A percentile compares a stretch with the other conserved stretches of the same genome.
Conservation (phyloP, 768 basidiomycete genomes). For the Kwoniella dejecticola region DNA sequence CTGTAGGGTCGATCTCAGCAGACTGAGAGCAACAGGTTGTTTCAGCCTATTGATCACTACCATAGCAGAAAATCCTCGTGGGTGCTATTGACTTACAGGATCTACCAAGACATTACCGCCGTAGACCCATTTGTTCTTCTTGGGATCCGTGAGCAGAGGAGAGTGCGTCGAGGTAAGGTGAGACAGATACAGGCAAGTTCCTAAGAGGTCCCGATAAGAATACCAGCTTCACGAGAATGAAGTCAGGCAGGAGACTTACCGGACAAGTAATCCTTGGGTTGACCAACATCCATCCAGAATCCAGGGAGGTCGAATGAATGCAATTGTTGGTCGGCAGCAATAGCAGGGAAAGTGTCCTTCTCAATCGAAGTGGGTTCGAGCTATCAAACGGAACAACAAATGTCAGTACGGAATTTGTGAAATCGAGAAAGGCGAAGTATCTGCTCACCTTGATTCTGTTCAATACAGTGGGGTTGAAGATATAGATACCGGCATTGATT, state of each 20-base stretch:
- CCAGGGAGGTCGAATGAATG: slow-evolving; percentile 60
- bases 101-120: slow-evolving; percentile 60
- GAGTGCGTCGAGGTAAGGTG: slow-evolving; percentile 57
- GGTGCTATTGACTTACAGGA: slow-evolving; percentile 56
- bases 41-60: too few species aligned
- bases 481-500: slow-evolving; percentile 62
- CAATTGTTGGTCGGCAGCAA: slow-evolving; percentile 58
- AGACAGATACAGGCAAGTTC: slow-evolving; percentile 60
- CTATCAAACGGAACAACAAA: slow-evolving; percentile 27
- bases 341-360: slow-evolving; percentile 59
- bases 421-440: background rate
- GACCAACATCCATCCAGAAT: slow-evolving; percentile 61
- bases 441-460: slow-evolving; percentile 58
- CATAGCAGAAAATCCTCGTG: too few species aligned
- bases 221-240: background rate
- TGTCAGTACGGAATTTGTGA: background rate
- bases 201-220: slow-evolving; percentile 40
- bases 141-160: slow-evolving; percentile 56
- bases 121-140: slow-evolving; percentile 58
- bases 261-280: slow-evolving; percentile 58
- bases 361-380: slow-evolving; percentile 60
- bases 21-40: slow-evolving; percentile 35
- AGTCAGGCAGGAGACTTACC: slow-evolving; percentile 23
- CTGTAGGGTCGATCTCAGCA: slow-evolving; percentile 56
- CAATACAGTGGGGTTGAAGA: slow-evolving; percentile 60